Conservation (phyloP, 768 basidiomycete genomes). For the Pholiota microspora region DNA sequence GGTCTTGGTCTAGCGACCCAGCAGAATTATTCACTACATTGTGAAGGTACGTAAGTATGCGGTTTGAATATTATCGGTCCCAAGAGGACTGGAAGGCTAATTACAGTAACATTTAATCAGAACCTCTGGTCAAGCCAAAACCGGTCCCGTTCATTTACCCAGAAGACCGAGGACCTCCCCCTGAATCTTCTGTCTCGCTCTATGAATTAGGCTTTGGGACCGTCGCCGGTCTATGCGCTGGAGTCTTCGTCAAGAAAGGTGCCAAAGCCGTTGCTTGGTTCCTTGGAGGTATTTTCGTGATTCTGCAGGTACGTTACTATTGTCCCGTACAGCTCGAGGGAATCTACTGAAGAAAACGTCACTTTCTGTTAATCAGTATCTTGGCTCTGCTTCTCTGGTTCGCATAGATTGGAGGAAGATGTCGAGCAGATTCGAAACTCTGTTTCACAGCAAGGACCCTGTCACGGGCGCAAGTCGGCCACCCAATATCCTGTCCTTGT, state of each 20-base stretch:
- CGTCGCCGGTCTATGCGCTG: slow-evolving; percentile 83
- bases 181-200: slow-evolving; percentile 70
- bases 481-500: slow-evolving; percentile 63
- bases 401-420: slow-evolving; percentile 79
- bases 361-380: slow-evolving; percentile 53
- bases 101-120: neutral
- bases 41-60: slow-evolving; percentile 45
- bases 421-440: slow-evolving; percentile 64
- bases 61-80: neutral
- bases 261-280: slow-evolving; percentile 78
- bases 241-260: slow-evolving; percentile 96
- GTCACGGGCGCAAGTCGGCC: slow-evolving; percentile 47
- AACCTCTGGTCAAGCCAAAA: slow-evolving; percentile 4
- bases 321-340: neutral
- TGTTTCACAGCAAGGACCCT: slow-evolving; percentile 65
- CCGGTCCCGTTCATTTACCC: slow-evolving; percentile 7
- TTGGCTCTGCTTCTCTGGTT: slow-evolving; percentile 69
- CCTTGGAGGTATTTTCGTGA: slow-evolving; percentile 87
- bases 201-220: slow-evolving; percentile 90
- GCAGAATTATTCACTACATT: slow-evolving; percentile 37
- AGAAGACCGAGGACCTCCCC: slow-evolving; percentile 44
- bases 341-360: neutral
- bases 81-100: neutral
- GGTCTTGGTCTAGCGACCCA: slow-evolving; percentile 44
- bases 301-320: slow-evolving; percentile 72